phyloP scores from a whole-genome alignment of 768 basidiomycete species.

The Stropharia rugosoannulata region DNA sequence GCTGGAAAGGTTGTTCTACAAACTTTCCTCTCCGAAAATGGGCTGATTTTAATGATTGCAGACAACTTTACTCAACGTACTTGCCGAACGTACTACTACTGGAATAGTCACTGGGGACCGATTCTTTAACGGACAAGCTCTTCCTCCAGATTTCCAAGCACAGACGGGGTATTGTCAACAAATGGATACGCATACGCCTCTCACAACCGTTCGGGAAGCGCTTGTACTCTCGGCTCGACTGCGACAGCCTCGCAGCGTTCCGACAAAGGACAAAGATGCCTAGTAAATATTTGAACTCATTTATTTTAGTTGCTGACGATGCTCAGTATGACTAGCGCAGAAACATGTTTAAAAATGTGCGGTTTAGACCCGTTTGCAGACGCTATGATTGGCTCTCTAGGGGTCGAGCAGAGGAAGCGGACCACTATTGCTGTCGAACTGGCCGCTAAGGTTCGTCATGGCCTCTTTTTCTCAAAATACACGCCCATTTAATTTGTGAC shows the following conservation, averaged over 20 bases:
- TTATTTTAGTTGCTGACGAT: background rate
- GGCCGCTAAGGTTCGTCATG: constrained; percentile 69
- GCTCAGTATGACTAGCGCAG: constrained; percentile 27
- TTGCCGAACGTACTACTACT: constrained; percentile 46
- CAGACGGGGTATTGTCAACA: constrained; percentile 89
- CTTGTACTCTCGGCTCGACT: constrained; percentile 77
- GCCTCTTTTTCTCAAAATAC: background rate
- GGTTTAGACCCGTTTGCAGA: constrained; percentile 61
- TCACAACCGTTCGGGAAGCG: constrained; percentile 79
- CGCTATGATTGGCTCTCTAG: constrained; percentile 64
- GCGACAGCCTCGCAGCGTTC: constrained; percentile 68
- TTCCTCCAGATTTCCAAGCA: constrained; percentile 59
- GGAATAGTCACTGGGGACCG: constrained; percentile 52
- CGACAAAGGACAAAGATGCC: constrained; percentile 70
- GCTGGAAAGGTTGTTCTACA: constrained; percentile 44
- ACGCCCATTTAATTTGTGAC: background rate
- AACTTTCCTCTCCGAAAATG: background rate
- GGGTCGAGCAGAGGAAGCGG: constrained; percentile 75
- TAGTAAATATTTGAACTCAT: constrained; percentile 48
- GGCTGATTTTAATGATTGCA: background rate
- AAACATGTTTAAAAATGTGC: constrained; percentile 59
- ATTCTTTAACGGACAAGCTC: constrained; percentile 52
- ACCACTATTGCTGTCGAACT: constrained; percentile 88
- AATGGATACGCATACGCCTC: constrained; percentile 75
- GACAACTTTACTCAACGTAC: constrained; percentile 61